Base-by-base conservation (phyloP, 306 rosid genomes). In the Begonia loranthoides region DNA sequence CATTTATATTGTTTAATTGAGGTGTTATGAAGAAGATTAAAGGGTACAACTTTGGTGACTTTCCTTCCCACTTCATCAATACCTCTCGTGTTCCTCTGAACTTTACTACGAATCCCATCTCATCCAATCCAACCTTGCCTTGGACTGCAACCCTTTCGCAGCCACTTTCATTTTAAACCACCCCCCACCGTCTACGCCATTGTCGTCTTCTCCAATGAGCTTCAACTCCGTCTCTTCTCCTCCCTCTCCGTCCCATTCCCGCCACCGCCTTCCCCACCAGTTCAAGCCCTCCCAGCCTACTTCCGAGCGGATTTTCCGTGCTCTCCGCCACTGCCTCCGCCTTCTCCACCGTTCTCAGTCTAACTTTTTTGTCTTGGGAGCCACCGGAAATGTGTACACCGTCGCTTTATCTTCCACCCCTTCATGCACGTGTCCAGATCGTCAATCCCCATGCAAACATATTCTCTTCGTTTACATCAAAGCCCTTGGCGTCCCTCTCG, bases 361-460 rank as follows among this genome's bases (percentile, higher is more conserved):
- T 59, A 67, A 60, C 11, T 86, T 92, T 86, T 92, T 74, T 69
- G 62, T 86, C 52, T 45, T 80, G 38, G 96, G 94, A 3, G 82
- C 94, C 71, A 81, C 94, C 6, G 87, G 93, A 0, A 92, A 92
- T 51, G 96, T 89, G 9, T 89, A 84, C 77, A 68, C 80, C 0
- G 93, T 85, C 9, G 59, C 57, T 53, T 13, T 82, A 24, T 65
- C 87, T 40, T 17, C 61, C 22, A 57, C 68, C 1, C 97, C 83
- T 4, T 65, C 79, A 0, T 92, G 99, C 82, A 72, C 84, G 7
- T 92, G 99, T 74, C 96, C 99, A 0, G 93, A 86, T 60, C 93
- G 68, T 1, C 59, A 77, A 10, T 71, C 72, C 0, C 96, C 99
- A 0, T 92, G 99, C 80, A 92, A 92, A 50, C 99, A 86, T 77